Base-by-base conservation (phyloP, 1,284 basidiomycete genomes). In the Cryptococcus floricola region DNA sequence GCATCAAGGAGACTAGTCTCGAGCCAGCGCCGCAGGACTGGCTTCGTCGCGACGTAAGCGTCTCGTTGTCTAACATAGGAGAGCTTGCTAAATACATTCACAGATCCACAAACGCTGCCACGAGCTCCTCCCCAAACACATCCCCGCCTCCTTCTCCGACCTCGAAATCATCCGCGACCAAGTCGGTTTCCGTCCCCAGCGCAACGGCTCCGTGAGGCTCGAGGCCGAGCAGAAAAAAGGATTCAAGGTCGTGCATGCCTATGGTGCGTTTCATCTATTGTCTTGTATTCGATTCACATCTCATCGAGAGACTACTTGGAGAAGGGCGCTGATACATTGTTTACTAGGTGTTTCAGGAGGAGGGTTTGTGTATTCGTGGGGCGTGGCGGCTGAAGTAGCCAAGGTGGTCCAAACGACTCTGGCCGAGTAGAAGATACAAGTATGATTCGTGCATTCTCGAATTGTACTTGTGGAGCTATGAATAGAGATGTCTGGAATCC, bases 141-240 rank as follows among this genome's bases (percentile, higher is more conserved):
- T 56, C 38, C 55, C 54, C 19, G 51, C 42, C 12, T 47, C 43
- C 27, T 57, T 57, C n/a, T 52, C 53, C 25, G 58, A 60, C 37
- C 47, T 57, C 48, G 58, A 53, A 39, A 53, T 57, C 44, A 28
- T 60, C 27, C 39, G 44, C n/a, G 50, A 59, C 43, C 54, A 41
- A 31, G 50, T 59, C 18, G 58, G 58, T 16, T 52, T 59, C 58
- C 50, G 54, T 9, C 58, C 58, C 42, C 53, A 59, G 50, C 45
- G 58, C 25, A 28, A 48, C 18, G 52, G 39, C 14, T 25, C n/a
- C 23, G 52, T 48, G 13, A 27, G 52, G 14, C 37, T 54, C n/a
- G 46, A 54, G 46, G 28, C 8, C 12, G 46, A 54, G 46, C 16
- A 18, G 18, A 18, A 28, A 3, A 16, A n/a, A n/a, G 52, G 52